Evolutionary conservation across 345 rosid species (phyloP).

Genomic region (Cardamine occulta): DNA sequence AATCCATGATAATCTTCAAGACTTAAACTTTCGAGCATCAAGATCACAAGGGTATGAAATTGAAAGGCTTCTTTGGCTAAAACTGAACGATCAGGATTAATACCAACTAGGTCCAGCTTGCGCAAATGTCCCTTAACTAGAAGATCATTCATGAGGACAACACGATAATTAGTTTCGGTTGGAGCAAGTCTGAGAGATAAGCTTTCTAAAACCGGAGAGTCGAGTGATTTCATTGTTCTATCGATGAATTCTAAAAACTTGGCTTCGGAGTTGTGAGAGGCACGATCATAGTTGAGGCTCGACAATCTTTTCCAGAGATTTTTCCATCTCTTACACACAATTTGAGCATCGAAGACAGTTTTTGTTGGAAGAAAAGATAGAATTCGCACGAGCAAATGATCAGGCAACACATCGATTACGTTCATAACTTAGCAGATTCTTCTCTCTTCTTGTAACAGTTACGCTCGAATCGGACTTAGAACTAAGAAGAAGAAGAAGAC

Average conservation of each 20-base stretch:
- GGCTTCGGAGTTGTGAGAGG: neutral
- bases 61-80: neutral
- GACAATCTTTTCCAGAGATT: neutral
- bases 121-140: neutral
- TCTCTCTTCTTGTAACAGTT: too few relatives aligned
- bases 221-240: neutral
- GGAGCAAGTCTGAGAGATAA: neutral
- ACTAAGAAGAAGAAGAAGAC: too few relatives aligned
- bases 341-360: neutral
- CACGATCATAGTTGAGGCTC: neutral
- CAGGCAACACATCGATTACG: neutral
- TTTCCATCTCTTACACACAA: neutral
- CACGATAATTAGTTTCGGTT: neutral
- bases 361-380: neutral
- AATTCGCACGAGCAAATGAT: neutral
- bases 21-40: neutral
- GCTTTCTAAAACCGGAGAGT: conserved; percentile 21
- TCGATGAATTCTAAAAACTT: neutral
- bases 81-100: neutral
- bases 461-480: too few relatives aligned
- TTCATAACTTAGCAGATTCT: neutral
- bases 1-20: neutral
- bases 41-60: neutral
- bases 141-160: neutral
- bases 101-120: neutral